These are phyloP conservation scores for Aspergillus vadensis DNA, from an alignment of 2,329 filamentous ascomycete genomes.

Conservation along the genomic window DNA sequence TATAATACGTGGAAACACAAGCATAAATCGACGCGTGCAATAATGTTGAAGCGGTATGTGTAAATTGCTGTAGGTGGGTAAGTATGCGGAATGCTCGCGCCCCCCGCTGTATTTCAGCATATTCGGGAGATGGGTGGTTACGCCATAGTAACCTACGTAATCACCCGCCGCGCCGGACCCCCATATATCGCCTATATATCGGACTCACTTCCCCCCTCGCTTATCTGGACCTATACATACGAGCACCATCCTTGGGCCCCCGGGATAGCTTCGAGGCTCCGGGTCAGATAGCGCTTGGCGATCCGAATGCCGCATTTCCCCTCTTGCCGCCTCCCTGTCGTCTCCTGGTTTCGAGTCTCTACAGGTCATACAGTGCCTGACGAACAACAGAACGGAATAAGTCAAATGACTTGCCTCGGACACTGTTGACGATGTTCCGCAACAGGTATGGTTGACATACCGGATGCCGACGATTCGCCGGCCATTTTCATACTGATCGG, in stretches of 20 bases:
- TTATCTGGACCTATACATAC: background rate
- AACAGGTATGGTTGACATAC: slow-evolving; percentile 45
- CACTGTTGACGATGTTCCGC: slow-evolving; percentile 45
- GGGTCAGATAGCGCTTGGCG: background rate
- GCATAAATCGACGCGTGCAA: too few species aligned
- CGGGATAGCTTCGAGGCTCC: background rate
- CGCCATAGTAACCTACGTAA: background rate
- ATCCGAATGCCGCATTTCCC: slow-evolving; percentile 17
- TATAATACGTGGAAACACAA: too few species aligned
- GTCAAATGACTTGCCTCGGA: background rate
- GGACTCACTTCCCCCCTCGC: slow-evolving; percentile 11
- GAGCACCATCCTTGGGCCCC: background rate
- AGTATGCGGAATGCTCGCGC: background rate
- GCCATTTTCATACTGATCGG: slow-evolving; percentile 15
- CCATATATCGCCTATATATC: slow-evolving; percentile 1
- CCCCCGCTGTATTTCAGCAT: slow-evolving; percentile 1
- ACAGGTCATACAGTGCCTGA: background rate
- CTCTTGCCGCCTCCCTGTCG: background rate
- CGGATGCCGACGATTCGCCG: background rate
- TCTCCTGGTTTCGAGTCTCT: background rate
- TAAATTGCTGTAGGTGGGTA: too few species aligned
- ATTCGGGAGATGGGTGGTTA: background rate
- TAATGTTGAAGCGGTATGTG: too few species aligned
- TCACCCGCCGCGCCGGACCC: slow-evolving; percentile 1
- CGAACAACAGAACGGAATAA: background rate